Base-by-base conservation (phyloP, 1,284 basidiomycete genomes). In the Marasmius sp. region DNA sequence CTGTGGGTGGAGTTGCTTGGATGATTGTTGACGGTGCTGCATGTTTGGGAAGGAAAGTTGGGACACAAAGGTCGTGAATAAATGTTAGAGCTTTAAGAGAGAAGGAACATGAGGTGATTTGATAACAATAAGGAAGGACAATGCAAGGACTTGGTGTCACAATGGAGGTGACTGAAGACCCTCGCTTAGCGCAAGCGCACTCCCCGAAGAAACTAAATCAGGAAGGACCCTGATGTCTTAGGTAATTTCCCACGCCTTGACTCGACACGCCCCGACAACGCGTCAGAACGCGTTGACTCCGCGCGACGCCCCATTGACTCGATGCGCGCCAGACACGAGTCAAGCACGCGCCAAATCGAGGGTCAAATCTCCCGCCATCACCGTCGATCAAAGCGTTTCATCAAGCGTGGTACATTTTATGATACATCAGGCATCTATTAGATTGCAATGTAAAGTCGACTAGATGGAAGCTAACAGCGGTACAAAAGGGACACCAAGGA, bases 41-140 rank as follows among this genome's bases (percentile, higher is more conserved):
- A 37, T 37, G 33, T 38, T 34, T 34, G 37, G 34, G 16, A 18
- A 54, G 37, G 33, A 18, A 9, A 18, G 34, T 37, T 18, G 52
- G 27, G n/a, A n/a, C 18, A 34, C 34, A 38, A 10, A 54, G 27
- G 10, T 27, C 12, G 37, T 37, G n/a, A n/a, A 36, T 34, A 54
- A 38, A 33, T 6, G 52, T 37, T 54, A 54, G 34, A 18, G 36
- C 34, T 54, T 37, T 54, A 54, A 54, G 45, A 47, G 16, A 54
- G 33, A 37, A 36, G 52, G 18, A 54, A 37, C 52, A 54, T 54
- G 52, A 54, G 52, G 52, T 2, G 27, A 27, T 27, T 27, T 27
- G 27, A 27, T 54, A 54, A 54, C 52, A 54, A 54, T 37, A 54
- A 37, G 52, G 34, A 54, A 38, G 52, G 14, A 54, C 52, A 54